A percentile compares a stretch with the other conserved stretches of the same genome.
phyloP scores from a whole-genome alignment of 108 stramenopile genomes.

The Cyclotella cryptica region DNA sequence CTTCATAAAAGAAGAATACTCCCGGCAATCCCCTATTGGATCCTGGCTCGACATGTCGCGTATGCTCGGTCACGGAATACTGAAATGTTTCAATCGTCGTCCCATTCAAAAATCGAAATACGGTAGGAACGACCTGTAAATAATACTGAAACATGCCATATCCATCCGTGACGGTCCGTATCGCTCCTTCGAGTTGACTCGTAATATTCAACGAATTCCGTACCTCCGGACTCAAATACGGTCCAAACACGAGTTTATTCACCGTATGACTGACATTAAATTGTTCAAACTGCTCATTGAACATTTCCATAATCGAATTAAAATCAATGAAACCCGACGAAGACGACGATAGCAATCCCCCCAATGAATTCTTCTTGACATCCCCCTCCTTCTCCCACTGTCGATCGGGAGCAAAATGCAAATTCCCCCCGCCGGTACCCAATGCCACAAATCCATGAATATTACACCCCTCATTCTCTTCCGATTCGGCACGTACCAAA shows the following conservation, averaged over 20 bases:
- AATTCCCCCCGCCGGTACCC: slow-evolving; percentile 89
- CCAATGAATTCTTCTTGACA: slow-evolving; percentile 7
- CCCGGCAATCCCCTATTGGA: slow-evolving; percentile 91
- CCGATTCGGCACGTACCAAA: slow-evolving; percentile 30
- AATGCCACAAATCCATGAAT: slow-evolving; percentile 90
- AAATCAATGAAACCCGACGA: slow-evolving; percentile 40
- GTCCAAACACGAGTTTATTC: slow-evolving; percentile 90
- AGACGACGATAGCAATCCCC: background rate
- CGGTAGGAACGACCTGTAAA: slow-evolving; percentile 95
- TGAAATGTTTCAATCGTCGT: slow-evolving; percentile 89
- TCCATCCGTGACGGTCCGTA: slow-evolving; percentile 68
- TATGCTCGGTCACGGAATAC: slow-evolving; percentile 97
- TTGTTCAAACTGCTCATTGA: slow-evolving; percentile 75
- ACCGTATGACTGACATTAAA: slow-evolving; percentile 94
- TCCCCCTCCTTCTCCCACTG: slow-evolving; percentile 63
- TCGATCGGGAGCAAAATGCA: slow-evolving; percentile 94
- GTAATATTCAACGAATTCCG: slow-evolving; percentile 34
- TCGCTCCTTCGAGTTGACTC: slow-evolving; percentile 82
- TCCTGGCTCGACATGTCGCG: slow-evolving; percentile 93
- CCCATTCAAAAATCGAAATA: slow-evolving; percentile 81
- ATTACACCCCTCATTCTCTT: slow-evolving; percentile 92
- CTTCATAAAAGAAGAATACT: slow-evolving; percentile 98
- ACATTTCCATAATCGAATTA: slow-evolving; percentile 43
- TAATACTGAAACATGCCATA: slow-evolving; percentile 96
- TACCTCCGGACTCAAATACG: slow-evolving; percentile 63